Evolutionary conservation across 345 rosid species (phyloP).

Genomic region (rapeseed (Brassica napus)): Da-Ae NC_063435.1:27181001-27181500

Average conservation of each 20-base stretch:
- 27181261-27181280: neutral
- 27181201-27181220: neutral
- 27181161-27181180: neutral
- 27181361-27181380: neutral
- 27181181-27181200: neutral
- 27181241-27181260: neutral
- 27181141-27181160: neutral
- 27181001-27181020: neutral
- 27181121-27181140: neutral
- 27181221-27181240: neutral
- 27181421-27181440: conserved; percentile 1
- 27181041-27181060: neutral
- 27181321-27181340: neutral
- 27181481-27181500: neutral
- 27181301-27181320: neutral
- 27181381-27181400: neutral
- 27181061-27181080: conserved; percentile 12
- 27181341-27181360: neutral
- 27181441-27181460: neutral
- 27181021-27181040: neutral
- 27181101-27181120: neutral
- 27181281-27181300: neutral
- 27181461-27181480: neutral
- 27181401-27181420: neutral
- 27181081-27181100: neutral